phyloP scores from a whole-genome alignment of 2,329 filamentous ascomycete species.

The Shiraia sp. region DNA sequence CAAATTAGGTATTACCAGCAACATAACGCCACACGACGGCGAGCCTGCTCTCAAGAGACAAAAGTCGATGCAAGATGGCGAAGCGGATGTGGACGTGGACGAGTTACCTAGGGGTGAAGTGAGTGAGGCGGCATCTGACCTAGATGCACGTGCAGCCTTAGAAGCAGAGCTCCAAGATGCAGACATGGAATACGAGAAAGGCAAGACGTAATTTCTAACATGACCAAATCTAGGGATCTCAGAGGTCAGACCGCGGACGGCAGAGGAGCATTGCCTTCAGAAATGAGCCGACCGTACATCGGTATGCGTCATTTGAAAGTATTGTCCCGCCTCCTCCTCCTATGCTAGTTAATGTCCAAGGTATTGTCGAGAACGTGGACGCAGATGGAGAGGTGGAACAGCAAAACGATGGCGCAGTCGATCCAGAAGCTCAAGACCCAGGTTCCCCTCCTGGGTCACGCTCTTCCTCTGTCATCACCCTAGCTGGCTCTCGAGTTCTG shows the following conservation, averaged over 20 bases:
- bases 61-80: slow-evolving; percentile 24
- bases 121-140: slow-evolving; percentile 9
- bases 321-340: no score
- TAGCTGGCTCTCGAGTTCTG: background rate
- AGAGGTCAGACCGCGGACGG: no score
- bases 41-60: slow-evolving; percentile 34
- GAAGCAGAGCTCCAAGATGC: slow-evolving; percentile 39
- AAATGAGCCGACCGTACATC: no score
- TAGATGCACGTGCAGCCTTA: slow-evolving; percentile 31
- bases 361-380: no score
- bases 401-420: no score
- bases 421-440: no score
- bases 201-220: slow-evolving; percentile 21
- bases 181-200: slow-evolving; percentile 32
- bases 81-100: background rate
- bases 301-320: no score
- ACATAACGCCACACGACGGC: slow-evolving; percentile 5
- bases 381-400: no score
- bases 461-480: background rate
- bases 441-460: no score
- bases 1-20: slow-evolving; percentile 21
- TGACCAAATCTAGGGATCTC: no score
- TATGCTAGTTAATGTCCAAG: no score
- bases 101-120: background rate
- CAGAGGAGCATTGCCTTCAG: no score